These are phyloP conservation scores for Pleurotus salmoneostramineus DNA, from an alignment of 768 basidiomycete species.

Conservation along the genomic window DNA sequence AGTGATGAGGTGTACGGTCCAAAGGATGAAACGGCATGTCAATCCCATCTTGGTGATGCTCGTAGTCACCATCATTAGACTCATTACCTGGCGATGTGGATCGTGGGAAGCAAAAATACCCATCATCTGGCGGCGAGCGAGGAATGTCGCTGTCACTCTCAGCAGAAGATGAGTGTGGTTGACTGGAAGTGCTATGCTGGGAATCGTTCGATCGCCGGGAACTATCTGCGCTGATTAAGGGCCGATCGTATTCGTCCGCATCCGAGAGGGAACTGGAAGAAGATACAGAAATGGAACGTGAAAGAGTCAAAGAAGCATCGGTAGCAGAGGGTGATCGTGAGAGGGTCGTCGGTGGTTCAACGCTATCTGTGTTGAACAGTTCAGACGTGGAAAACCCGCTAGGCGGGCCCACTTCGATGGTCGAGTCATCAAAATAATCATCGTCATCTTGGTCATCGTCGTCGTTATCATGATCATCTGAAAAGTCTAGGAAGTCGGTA, in stretches of 20 bases:
- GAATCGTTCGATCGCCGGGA: slow-evolving; percentile 7
- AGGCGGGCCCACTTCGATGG: neutral
- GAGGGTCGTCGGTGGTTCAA: neutral
- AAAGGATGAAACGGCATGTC: slow-evolving; percentile 3
- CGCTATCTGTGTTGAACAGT: neutral
- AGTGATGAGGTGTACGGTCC: slow-evolving; percentile 3
- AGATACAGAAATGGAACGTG: slow-evolving; percentile 3
- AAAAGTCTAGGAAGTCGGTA: slow-evolving; percentile 16
- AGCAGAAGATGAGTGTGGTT: slow-evolving; percentile 16
- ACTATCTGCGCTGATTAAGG: neutral
- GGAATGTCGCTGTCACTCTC: slow-evolving; percentile 23
- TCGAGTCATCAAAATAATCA: slow-evolving; percentile 2
- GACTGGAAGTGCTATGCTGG: slow-evolving; percentile 8
- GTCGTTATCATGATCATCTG: slow-evolving; percentile 15
- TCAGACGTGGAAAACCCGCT: neutral
- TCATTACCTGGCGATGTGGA: slow-evolving; percentile 16
- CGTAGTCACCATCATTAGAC: slow-evolving; percentile 15
- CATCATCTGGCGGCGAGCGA: slow-evolving; percentile 19
- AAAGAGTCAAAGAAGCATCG: neutral
- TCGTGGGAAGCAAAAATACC: slow-evolving; percentile 17
- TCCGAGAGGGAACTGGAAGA: slow-evolving; percentile 6
- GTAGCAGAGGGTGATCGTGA: neutral
- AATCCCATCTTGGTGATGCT: slow-evolving; percentile 8
- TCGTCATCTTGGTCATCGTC: slow-evolving; percentile 11
- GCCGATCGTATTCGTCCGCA: neutral